phyloP scores from a whole-genome alignment of 75 land plant species.

The Pinus tabuliformis region DNA sequence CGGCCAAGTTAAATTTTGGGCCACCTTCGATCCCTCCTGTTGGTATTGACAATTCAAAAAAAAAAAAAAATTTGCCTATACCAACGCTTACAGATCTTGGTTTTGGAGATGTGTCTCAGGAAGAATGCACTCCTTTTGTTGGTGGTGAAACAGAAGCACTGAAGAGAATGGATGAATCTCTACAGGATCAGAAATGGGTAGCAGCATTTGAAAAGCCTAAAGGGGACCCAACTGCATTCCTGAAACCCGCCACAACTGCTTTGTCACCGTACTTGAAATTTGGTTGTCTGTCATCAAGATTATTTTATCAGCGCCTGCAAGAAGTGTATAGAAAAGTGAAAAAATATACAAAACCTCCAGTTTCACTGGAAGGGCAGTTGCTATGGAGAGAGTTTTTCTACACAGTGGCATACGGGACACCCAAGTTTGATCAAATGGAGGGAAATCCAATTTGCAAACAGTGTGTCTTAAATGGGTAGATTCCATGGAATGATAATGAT shows the following conservation, averaged over 20 bases:
- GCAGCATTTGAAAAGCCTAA: conserved; percentile 95
- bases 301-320: conserved; percentile 66
- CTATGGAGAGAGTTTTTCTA: conserved; percentile 96
- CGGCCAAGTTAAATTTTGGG: no score
- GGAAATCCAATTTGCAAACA: conserved; percentile 85
- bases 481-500: conserved; percentile 85
- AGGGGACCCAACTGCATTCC: conserved; percentile 88
- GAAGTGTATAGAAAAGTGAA: conserved; percentile 54
- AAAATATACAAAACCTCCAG: conserved; percentile 74
- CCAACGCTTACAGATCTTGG: no score
- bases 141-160: no score
- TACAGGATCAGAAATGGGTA: conserved; percentile 99
- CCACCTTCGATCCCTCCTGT: no score
- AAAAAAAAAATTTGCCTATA: no score
- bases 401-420: conserved; percentile 81
- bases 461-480: conserved; percentile 25
- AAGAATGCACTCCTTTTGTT: no score
- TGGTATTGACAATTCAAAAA: no score
- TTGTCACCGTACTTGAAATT: conserved; percentile 95
- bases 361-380: conserved; percentile 91
- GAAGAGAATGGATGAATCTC: no score
- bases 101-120: no score
- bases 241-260: conserved; percentile 91
- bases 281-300: conserved; percentile 91
- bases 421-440: conserved; percentile 86